Conservation (phyloP, 495 filamentous ascomycete genomes). For the Neurospora africana region DNA sequence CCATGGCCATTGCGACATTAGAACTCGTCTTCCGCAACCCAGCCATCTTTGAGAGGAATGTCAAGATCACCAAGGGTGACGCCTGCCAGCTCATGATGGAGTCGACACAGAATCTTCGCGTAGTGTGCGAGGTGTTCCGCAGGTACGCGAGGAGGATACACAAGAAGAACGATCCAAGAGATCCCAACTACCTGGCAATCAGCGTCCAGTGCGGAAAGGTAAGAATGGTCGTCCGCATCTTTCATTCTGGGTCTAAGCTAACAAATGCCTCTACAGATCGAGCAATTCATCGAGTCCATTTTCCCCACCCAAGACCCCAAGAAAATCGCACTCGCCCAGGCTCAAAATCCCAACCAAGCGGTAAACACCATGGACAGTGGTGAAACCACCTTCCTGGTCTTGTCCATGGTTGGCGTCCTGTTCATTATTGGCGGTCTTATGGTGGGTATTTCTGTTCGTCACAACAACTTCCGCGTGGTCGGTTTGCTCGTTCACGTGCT, state of each 20-base stretch:
- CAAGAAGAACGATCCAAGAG: constrained; percentile 87
- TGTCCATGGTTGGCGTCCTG: constrained; percentile 23
- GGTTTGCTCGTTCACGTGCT: constrained; percentile 3
- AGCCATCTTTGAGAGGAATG: constrained; percentile 70
- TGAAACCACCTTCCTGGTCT: constrained; percentile 28
- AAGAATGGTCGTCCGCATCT: constrained; percentile 17
- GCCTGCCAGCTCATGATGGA: constrained; percentile 86
- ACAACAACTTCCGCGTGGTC: background rate
- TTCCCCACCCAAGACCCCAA: constrained; percentile 62
- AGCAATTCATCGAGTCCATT: constrained; percentile 92
- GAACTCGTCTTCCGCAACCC: constrained; percentile 90
- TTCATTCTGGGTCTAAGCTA: background rate
- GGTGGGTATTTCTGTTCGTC: constrained; percentile 23
- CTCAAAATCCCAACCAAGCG: constrained; percentile 14
- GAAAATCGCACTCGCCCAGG: constrained; percentile 24
- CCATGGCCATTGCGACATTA: constrained; percentile 94
- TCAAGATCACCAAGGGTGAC: constrained; percentile 95
- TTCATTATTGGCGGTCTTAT: constrained; percentile 31
- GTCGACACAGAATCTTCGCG: constrained; percentile 76
- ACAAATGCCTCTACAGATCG: constrained; percentile 49
- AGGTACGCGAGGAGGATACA: constrained; percentile 69
- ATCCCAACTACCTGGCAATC: constrained; percentile 90
- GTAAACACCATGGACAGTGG: constrained; percentile 15
- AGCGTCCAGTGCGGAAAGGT: constrained; percentile 85
- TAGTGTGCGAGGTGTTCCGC: constrained; percentile 71